Conservation (phyloP, 73 alveolate genomes). For the Tetrahymena thermophila region DNA sequence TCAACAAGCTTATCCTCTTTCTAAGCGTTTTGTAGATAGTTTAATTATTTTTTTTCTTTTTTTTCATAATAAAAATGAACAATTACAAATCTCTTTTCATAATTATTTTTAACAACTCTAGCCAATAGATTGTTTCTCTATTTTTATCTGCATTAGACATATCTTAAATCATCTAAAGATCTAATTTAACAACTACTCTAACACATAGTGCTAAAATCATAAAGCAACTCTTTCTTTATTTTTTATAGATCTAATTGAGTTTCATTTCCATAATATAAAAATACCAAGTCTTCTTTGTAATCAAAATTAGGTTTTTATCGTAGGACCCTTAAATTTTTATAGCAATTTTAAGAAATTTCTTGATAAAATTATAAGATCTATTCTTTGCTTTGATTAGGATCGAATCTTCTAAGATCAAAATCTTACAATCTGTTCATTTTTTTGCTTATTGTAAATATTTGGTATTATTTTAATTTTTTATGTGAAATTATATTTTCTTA, state of each 20-base stretch:
- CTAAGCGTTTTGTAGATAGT: background rate
- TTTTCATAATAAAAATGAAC: background rate
- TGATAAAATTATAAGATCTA: too few species aligned
- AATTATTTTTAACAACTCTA: background rate
- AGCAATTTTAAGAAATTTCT: too few species aligned
- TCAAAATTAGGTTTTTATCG: background rate
- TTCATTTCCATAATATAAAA: background rate
- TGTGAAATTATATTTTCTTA: too few species aligned
- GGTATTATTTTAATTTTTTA: too few species aligned
- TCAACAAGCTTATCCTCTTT: too few species aligned
- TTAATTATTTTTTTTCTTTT: too few species aligned
- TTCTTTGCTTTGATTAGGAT: background rate
- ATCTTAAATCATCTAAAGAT: background rate
- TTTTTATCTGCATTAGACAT: background rate
- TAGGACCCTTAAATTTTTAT: background rate
- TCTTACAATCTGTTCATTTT: too few species aligned
- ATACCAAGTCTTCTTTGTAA: background rate
- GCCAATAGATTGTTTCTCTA: background rate
- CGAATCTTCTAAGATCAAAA: background rate
- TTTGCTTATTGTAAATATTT: too few species aligned
- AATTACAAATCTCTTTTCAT: background rate
- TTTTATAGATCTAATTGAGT: background rate
- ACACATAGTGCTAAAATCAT: background rate
- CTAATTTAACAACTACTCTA: background rate
- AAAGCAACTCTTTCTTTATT: background rate